Base-by-base conservation (phyloP, 1,139 yeast genomes). In the Yamadazyma spencermartinsiae region DNA sequence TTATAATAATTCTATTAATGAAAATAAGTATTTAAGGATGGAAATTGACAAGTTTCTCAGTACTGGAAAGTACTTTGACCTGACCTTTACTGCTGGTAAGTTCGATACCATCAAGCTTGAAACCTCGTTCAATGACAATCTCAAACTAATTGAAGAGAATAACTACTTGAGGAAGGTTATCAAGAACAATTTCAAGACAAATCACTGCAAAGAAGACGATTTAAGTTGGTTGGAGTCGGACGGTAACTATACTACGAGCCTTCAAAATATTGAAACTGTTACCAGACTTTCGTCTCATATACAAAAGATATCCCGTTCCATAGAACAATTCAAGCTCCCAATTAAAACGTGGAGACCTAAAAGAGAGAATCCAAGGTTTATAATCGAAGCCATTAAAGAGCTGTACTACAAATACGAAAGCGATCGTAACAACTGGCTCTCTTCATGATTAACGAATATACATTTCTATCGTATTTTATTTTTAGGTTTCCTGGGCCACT, bases 401-500 rank as follows among this genome's bases (percentile, higher is more conserved):
- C 44, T 41, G 23, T 36, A 34, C 4, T 31, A 21, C 24, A 39
- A 39, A 16, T 50, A 50, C 33, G 29, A 39, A 15, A 36, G 31
- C n/a, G 20, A 28, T 15, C 20, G 31, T 15, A 28, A 28, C n/a
- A 16, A 15, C 9, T 28, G 8, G 31, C 12, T 28, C 12, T 16
- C n/a, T n/a, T 15, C 8, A 28, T 28, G 20, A 28, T 16, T 28
- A 16, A 15, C 17, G 20, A 28, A 14, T 28, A 16, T 7, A 14
- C 4, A 29, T 16, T 29, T 6, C 11, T 18, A 23, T 12, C 16
- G 25, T 24, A n/a, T 10, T 18, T 33, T 17, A 25, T 34, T 25
- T 29, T 59, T 63, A 11, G 4, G n/a, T 24, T 19, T 30, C 39
- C 44, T 56, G 0, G 95, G 95, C 96, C 96, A 89, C 55, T 88